Evolutionary conservation across 495 filamentous ascomycete genomes (phyloP).

Genomic region (Xylaria palmicola): DNA sequence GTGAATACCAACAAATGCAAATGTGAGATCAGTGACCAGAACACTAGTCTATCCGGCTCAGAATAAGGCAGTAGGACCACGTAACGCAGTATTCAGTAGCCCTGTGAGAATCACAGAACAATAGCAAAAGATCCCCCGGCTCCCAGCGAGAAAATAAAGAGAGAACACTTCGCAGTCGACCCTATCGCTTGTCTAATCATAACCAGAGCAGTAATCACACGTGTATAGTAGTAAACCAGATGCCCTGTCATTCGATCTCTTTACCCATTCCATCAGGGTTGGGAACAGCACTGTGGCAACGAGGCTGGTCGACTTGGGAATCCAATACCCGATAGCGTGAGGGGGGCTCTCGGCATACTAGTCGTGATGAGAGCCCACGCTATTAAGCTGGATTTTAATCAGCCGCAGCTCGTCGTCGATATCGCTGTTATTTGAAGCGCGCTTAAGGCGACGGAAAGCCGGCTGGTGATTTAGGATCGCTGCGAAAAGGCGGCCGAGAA

Average conservation of each 20-base stretch:
- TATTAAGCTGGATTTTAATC: neutral
- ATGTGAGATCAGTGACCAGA: no score
- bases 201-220: neutral
- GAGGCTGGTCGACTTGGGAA: neutral
- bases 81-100: no score
- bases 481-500: neutral
- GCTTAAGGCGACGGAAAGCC: neutral
- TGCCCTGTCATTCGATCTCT: neutral
- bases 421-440: neutral
- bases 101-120: no score
- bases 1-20: no score
- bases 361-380: neutral
- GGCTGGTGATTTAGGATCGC: neutral
- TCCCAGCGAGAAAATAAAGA: neutral
- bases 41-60: no score
- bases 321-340: neutral
- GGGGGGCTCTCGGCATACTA: neutral
- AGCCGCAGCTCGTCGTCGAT: neutral
- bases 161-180: neutral
- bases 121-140: neutral
- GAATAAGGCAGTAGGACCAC: no score
- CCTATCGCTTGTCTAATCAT: neutral
- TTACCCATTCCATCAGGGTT: neutral
- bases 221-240: neutral
- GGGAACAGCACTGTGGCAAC: neutral